Percentiles rank a stretch among this genome's conserved stretches.
Conservation (phyloP, 1,284 basidiomycete genomes). For the Papiliotrema fonsecae region DNA sequence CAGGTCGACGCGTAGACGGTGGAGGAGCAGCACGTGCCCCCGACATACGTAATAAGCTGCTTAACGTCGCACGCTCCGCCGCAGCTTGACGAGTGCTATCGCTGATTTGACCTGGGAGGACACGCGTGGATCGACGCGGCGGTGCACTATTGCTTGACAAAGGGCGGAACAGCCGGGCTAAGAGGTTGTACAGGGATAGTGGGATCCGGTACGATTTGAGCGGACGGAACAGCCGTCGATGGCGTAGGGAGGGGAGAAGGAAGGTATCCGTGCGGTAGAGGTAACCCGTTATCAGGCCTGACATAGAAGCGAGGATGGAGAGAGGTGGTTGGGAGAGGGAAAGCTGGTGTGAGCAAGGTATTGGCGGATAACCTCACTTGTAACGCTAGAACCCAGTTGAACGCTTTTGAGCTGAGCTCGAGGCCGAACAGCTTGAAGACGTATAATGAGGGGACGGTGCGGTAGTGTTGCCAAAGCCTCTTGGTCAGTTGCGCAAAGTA, state of each 20-base stretch:
- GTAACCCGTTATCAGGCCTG: constrained; percentile 67
- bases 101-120: constrained; percentile 55
- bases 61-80: background rate
- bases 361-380: constrained; percentile 52
- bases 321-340: constrained; percentile 62
- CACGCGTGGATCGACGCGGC: constrained; percentile 55
- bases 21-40: background rate
- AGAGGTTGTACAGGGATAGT: constrained; percentile 53
- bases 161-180: constrained; percentile 56
- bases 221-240: constrained; percentile 28
- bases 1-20: background rate
- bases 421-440: constrained; percentile 68
- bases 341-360: constrained; percentile 53
- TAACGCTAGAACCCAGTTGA: constrained; percentile 61
- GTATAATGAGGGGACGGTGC: constrained; percentile 71
- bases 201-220: constrained; percentile 72
- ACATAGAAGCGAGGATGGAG: constrained; percentile 57
- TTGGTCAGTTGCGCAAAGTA: constrained; percentile 49
- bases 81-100: constrained; percentile 4
- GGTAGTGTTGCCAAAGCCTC: constrained; percentile 72
- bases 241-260: constrained; percentile 30
- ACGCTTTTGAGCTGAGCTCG: constrained; percentile 68
- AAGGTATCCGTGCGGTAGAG: constrained; percentile 74
- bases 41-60: background rate
- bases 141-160: constrained; percentile 58